Base-by-base conservation (phyloP, 805 yeast species). In the Yamadazyma olivae region DNA sequence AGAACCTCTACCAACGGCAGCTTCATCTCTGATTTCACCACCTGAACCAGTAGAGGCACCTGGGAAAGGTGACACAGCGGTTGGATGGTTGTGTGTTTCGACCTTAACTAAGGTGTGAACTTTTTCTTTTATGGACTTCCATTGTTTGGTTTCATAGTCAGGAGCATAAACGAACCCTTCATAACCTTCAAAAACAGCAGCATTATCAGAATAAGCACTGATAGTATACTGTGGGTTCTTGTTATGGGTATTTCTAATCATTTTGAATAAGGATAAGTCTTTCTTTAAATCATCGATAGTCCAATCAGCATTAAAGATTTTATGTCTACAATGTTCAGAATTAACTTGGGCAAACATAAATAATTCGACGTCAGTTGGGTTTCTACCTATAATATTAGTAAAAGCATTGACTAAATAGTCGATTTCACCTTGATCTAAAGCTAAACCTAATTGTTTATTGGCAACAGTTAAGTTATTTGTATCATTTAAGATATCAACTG, bases 1-100 rank as follows among this genome's bases (percentile, higher is more conserved):
- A 17, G 98, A 91, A 30, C 99, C 99, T 61, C 97, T 80, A 45
- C 99, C 99, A 17, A 93, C 96, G 20, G 99, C 99, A 67, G 97
- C 99, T 69, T 93, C 99, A 64, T 93, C 99, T 74, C 99, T 86
- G 54, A 93, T 93, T 67, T 93, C 99, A 70, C 99, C 99, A 61
- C 99, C 99, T 8, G 98, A 90, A 45, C 99, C 99, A 10, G 99
- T 93, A 28, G 99, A 95, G 21, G 99, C 99, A 62, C 99, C 99
- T 3, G 99, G 90, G 66, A 88, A 93, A 27, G 99, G 99, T 17
- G 98, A 91, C 4, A 93, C 97, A 1, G 99, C 99, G 17, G 99
- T 93, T 37, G 99, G 99, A 62, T 93, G 99, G 67, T 93, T 93
- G 63, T 93, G 99, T 17, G 99, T 93, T 67, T 93, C 99, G 35